A percentile compares a stretch with the other conserved stretches of the same genome.
Evolutionary conservation across 202 grass and related monocot species (phyloP).

Genomic region (Schoenoplectus triqueter): DNA sequence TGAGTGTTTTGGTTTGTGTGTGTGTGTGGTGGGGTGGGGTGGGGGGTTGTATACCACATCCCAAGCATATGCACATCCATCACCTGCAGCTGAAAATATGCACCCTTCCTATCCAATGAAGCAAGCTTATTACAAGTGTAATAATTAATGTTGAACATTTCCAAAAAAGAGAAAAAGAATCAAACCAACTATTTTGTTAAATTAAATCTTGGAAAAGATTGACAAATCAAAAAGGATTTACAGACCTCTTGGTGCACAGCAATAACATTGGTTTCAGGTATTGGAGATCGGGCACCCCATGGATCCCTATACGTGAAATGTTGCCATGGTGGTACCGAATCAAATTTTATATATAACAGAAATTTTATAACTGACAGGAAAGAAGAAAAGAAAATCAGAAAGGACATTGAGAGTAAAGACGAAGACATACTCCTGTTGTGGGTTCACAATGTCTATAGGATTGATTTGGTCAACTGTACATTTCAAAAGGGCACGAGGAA

Average conservation of each 20-base stretch:
- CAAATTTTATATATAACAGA: conserved; percentile 14
- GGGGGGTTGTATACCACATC: conserved; percentile 78
- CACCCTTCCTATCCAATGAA: conserved; percentile 73
- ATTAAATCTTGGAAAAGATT: background rate
- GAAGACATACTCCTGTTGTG: conserved; percentile 63
- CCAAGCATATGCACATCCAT: conserved; percentile 93
- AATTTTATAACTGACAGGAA: background rate
- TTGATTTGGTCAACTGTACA: conserved; percentile 67
- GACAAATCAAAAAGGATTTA: conserved; percentile 6
- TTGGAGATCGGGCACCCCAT: conserved; percentile 76
- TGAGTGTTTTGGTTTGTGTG: too few species aligned
- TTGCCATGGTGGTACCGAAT: background rate
- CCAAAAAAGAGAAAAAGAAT: background rate
- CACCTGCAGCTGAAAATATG: conserved; percentile 78
- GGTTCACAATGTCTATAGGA: conserved; percentile 84
- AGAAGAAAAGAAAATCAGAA: conserved; percentile 10
- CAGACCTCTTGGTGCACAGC: conserved; percentile 71
- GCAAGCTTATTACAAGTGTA: conserved; percentile 23
- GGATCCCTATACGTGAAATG: conserved; percentile 60
- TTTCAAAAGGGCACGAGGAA: background rate
- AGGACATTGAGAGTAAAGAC: background rate
- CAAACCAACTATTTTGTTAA: background rate
- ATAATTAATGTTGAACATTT: conserved; percentile 1
- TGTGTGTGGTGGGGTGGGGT: background rate
- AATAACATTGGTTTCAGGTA: conserved; percentile 92